Evolutionary conservation across 441 rosid species (phyloP), one percentile per base, ranked within the genome.

Genomic region (Brassica hybrid): DNA sequence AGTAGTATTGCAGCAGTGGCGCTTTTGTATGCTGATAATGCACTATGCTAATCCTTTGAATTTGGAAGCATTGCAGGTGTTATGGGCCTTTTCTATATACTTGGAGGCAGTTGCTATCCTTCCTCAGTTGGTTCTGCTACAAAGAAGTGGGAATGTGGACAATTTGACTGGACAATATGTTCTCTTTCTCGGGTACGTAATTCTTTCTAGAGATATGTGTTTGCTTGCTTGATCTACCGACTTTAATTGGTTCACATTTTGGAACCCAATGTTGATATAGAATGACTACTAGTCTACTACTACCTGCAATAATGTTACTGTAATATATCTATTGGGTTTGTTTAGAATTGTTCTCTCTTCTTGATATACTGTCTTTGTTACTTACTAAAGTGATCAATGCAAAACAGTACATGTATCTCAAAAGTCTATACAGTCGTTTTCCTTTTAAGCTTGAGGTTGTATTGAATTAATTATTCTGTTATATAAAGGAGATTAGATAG

Each of bases 51-150:
- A 64, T 65, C 19, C 5, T 69, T 32, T 75, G 67, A 21, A 54
- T 76, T 66, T 8, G 54, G 32, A 27, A 27, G 32, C 32, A 27
- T 27, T 27, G 32, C 32, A 27, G 32, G 32, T 27, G 56, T 84
- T 88, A 56, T 93, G 99, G 98, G 98, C 98, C 13, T 91, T 93
- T 76, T 94, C 98, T 9, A 88, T 94, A 27, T 94, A 94, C 88
- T 82, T 94, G 91, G 99, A 94, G 86, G 96, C 99, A 32, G 84
- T 94, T 79, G 99, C 99, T 10, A 94, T 94, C 72, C 94, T 94
- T 88, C 98, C 98, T 30, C 99, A 93, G 86, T 73, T 94, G 80
- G 93, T 94, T 76, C 77, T 94, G 82, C 92, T 94, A 41, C 99
- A 93, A 78, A 73, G 97, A 83, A 91, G 98, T 68, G 94, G 99